A percentile compares a stretch with the other conserved stretches of the same genome.
Evolutionary conservation across 2,329 filamentous ascomycete genomes (phyloP).

Genomic region (Microcera coccophila): DNA sequence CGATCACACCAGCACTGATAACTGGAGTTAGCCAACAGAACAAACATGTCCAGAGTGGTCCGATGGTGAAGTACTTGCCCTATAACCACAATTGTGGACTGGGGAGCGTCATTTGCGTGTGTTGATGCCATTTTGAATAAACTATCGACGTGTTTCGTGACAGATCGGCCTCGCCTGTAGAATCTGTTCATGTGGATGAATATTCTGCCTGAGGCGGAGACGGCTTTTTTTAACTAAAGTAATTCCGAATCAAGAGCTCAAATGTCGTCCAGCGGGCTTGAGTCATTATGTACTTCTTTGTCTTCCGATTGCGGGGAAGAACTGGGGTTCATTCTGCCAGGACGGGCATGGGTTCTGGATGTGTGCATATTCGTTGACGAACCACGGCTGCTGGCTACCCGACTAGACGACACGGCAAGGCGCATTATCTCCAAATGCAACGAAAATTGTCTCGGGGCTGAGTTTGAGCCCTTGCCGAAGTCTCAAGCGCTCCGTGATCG

Average conservation of each 20-base stretch:
- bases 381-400: too few relatives aligned
- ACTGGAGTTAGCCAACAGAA: background rate
- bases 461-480: too few relatives aligned
- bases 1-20: conserved; percentile 50
- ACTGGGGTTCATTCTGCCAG: background rate
- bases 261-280: background rate
- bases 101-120: background rate
- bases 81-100: conserved; percentile 25
- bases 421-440: too few relatives aligned
- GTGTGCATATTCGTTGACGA: too few relatives aligned
- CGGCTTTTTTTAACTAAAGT: background rate
- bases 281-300: background rate
- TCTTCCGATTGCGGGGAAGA: background rate
- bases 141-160: background rate
- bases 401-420: too few relatives aligned
- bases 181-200: too few relatives aligned
- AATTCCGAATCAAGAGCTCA: background rate
- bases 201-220: too few relatives aligned
- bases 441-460: too few relatives aligned
- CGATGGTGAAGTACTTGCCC: conserved; percentile 19
- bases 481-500: too few relatives aligned
- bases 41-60: background rate
- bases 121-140: too few relatives aligned
- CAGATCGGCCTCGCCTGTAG: background rate
- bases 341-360: too few relatives aligned